Evolutionary conservation across 805 yeast genomes (phyloP).

Genomic region (Candida sithepensis): DNA sequence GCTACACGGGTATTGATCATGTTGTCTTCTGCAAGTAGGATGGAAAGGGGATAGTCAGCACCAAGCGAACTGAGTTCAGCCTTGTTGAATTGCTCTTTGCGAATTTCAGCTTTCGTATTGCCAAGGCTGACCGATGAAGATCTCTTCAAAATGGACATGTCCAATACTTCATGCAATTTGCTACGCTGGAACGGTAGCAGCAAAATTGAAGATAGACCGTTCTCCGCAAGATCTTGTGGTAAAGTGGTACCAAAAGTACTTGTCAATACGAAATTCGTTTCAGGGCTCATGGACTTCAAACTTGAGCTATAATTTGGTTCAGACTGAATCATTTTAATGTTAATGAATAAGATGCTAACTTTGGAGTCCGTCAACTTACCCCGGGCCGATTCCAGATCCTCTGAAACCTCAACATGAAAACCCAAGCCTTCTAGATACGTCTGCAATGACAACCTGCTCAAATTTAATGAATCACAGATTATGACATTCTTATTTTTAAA

Average conservation of each 20-base stretch:
- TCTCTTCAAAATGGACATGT: not conserved
- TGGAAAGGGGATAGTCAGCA: slow-evolving; percentile 40
- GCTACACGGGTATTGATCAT: slow-evolving; percentile 49
- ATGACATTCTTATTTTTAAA: slow-evolving; percentile 22
- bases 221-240: slow-evolving; percentile 1
- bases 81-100: not conserved
- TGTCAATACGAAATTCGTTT: slow-evolving; percentile 7
- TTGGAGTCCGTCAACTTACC: not conserved
- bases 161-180: slow-evolving; percentile 17
- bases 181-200: slow-evolving; percentile 18
- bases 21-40: slow-evolving; percentile 55
- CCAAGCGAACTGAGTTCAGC: slow-evolving; percentile 22
- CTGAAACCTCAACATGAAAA: not conserved
- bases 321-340: not conserved
- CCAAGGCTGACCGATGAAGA: not conserved
- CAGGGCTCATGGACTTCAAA: not conserved
- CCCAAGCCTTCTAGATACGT: slow-evolving; percentile 35
- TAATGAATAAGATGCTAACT: not conserved
- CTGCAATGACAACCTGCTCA: slow-evolving; percentile 32
- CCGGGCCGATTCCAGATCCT: not conserved
- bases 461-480: slow-evolving; percentile 32
- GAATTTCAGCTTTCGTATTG: not conserved
- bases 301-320: not conserved
- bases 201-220: slow-evolving; percentile 9
- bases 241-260: slow-evolving; percentile 14